Conservation (phyloP, 768 basidiomycete species). For the Mycena epipterygia region DNA sequence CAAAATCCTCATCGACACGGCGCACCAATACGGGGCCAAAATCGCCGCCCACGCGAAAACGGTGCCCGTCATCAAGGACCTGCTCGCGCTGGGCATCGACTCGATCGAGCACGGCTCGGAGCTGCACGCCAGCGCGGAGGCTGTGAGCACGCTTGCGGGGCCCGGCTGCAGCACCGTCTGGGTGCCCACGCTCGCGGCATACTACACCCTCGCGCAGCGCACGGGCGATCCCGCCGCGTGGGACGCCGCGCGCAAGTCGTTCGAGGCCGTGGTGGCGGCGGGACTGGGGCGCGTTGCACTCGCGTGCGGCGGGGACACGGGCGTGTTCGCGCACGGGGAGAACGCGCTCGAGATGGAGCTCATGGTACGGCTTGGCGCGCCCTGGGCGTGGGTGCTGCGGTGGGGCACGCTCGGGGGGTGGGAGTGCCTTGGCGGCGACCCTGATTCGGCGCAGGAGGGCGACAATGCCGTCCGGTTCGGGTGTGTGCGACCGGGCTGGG, state of each 20-base stretch:
- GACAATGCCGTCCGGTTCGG: constrained; percentile 73
- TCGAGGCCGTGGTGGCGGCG: constrained; percentile 58
- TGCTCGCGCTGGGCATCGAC: constrained; percentile 59
- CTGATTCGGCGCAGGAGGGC: constrained; percentile 53
- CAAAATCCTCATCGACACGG: constrained; percentile 62
- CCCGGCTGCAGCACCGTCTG: constrained; percentile 54
- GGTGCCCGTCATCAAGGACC: constrained; percentile 46
- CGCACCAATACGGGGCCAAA: constrained; percentile 66
- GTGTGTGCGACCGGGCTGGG: constrained; percentile 65
- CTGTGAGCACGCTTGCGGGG: constrained; percentile 44
- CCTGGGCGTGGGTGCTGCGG: constrained; percentile 64
- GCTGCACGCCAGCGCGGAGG: constrained; percentile 40
- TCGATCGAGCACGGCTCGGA: constrained; percentile 70
- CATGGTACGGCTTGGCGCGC: constrained; percentile 70
- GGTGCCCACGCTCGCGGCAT: constrained; percentile 72
- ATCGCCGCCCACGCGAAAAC: constrained; percentile 69
- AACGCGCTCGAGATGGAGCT: constrained; percentile 73
- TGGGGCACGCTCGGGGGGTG: constrained; percentile 74
- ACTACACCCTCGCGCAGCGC: constrained; percentile 48
- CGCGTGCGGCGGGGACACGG: constrained; percentile 77
- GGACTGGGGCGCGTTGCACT: constrained; percentile 58
- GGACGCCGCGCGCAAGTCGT: constrained; percentile 54
- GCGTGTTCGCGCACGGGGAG: constrained; percentile 71
- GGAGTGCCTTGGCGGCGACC: constrained; percentile 65
- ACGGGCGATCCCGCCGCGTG: constrained; percentile 46